phyloP scores from a whole-genome alignment of 805 yeast genomes.

The Candida sithepensis region DNA sequence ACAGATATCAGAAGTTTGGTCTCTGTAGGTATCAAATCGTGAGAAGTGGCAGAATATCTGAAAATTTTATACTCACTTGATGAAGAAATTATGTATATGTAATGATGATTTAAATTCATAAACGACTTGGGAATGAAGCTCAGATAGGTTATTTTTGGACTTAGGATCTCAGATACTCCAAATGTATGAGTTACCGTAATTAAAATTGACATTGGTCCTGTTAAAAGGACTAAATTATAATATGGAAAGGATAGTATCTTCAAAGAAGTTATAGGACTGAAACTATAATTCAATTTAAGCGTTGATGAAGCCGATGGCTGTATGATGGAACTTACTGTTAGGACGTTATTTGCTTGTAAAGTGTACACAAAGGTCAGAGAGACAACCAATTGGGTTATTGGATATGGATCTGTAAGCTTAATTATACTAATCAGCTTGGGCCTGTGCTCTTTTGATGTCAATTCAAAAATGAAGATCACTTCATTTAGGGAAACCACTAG shows the following conservation, averaged over 20 bases:
- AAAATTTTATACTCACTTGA: constrained; percentile 17
- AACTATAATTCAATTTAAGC: neutral
- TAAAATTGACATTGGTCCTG: neutral
- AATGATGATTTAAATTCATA: neutral
- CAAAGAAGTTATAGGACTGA: neutral
- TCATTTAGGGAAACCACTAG: constrained; percentile 9
- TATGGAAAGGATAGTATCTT: neutral
- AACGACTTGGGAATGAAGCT: neutral
- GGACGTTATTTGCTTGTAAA: neutral
- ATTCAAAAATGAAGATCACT: constrained; percentile 5
- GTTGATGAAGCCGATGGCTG: neutral
- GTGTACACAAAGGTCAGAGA: neutral
- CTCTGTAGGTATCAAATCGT: constrained; percentile 9
- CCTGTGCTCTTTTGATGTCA: neutral
- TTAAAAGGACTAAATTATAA: neutral
- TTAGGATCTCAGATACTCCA: neutral
- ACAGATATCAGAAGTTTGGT: constrained; percentile 7
- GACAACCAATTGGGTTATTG: neutral
- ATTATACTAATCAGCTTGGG: constrained; percentile 5
- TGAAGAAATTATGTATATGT: constrained; percentile 18
- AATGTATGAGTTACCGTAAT: neutral
- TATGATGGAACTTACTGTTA: neutral
- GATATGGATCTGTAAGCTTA: constrained; percentile 2
- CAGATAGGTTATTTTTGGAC: neutral
- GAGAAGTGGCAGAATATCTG: constrained; percentile 10